Percentiles rank a stretch among this genome's conserved stretches.
Evolutionary conservation across 140 eudicot genomes (phyloP).

Genomic region (Oenanthe javanica): DNA sequence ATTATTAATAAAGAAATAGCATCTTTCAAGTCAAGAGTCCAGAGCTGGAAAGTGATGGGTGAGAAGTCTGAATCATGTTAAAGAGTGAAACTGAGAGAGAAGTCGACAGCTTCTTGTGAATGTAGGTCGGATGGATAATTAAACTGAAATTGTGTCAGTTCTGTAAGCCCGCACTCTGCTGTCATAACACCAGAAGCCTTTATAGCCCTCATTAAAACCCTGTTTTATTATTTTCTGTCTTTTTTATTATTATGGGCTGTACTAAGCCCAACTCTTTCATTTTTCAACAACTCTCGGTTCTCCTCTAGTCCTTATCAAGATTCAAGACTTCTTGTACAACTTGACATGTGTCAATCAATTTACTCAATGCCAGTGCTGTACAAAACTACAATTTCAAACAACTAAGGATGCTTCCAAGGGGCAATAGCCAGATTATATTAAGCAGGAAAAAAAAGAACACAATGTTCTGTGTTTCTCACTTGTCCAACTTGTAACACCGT

Average conservation of each 20-base stretch:
- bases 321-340: background rate
- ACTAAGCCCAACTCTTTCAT: background rate
- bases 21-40: background rate
- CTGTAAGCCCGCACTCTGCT: background rate
- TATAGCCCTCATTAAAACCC: background rate
- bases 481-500: too few relatives aligned
- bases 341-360: background rate
- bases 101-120: slow-evolving; percentile 6
- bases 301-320: background rate
- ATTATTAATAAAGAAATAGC: background rate
- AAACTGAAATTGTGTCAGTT: background rate
- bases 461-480: too few relatives aligned
- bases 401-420: background rate
- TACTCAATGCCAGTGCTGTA: background rate
- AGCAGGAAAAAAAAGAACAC: background rate
- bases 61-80: background rate
- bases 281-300: background rate
- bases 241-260: background rate
- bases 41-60: background rate
- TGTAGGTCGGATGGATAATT: slow-evolving; percentile 5
- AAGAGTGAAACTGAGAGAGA: background rate
- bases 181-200: background rate
- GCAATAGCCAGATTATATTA: background rate
- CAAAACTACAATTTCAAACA: background rate
- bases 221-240: background rate